Conservation (phyloP, 495 filamentous ascomycete species). For the Penicillium paradoxum region DNA sequence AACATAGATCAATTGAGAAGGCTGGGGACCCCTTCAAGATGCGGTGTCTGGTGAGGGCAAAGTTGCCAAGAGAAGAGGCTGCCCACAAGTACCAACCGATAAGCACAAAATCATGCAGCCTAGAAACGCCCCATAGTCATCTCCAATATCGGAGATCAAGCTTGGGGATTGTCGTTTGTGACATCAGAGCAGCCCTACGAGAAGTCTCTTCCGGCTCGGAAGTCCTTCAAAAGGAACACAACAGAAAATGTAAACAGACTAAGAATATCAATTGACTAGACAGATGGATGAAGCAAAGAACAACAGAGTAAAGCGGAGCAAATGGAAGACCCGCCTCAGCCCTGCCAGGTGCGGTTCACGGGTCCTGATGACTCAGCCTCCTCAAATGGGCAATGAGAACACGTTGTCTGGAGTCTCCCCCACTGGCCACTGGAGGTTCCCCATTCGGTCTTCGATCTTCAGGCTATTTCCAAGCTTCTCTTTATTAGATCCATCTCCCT, state of each 20-base stretch:
- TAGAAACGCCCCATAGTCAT: conserved; percentile 22
- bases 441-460: conserved; percentile 11
- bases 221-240: background rate
- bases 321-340: conserved; percentile 14
- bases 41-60: conserved; percentile 3
- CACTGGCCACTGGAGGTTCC: conserved; percentile 10
- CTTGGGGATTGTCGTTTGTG: background rate
- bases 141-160: conserved; percentile 10
- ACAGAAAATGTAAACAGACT: background rate
- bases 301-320: background rate
- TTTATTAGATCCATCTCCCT: conserved; percentile 4
- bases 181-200: background rate
- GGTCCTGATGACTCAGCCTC: conserved; percentile 18
- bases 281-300: background rate
- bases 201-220: background rate
- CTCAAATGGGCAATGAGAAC: conserved; percentile 30
- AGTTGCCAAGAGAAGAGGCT: conserved; percentile 10
- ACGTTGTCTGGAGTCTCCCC: conserved; percentile 26
- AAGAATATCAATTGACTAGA: background rate
- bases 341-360: conserved; percentile 7
- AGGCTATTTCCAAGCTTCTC: background rate
- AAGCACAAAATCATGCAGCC: conserved; percentile 25
- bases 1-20: background rate
- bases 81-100: conserved; percentile 14
- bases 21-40: conserved; percentile 5